Evolutionary conservation across 2,329 filamentous ascomycete species (phyloP), one percentile per base, ranked within the genome.

Genomic region (Verticillium klebahnii): DNA sequence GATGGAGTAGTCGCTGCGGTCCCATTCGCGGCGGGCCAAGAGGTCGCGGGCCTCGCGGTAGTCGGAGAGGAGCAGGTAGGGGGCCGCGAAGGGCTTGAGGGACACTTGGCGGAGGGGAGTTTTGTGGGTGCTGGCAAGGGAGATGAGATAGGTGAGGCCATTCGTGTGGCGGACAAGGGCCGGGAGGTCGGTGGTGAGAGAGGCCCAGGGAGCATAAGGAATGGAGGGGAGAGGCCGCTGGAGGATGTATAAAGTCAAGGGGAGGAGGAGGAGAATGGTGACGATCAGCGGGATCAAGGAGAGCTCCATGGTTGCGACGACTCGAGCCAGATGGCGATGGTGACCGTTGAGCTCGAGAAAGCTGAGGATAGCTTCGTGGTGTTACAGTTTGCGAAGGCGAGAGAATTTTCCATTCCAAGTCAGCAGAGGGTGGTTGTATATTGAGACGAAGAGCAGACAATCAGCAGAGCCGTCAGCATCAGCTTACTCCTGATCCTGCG

Each of bases 61-160:
- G 61, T 81, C 80, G 23, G 73, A 70, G 4, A 84, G 64, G 4
- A 84, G 61, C 1, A 84, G 70, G 67, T 73, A 75, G 2, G 81
- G 82, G 32, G 70, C 71, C 1, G 66, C 64, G 17, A 81, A 72
- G 1, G 81, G 80, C 7, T 71, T 69, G 59, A 82, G 67, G 67
- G 83, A 84, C 6, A 79, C 69, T 65, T 85, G 82, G 6, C 77
- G 68, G 61, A 84, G 73, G 0, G 80, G 78, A 12, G 74, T 74
- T 6, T 75, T 65, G 56, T 76, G 71, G 70, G 75, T n/a, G 19
- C 39, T 29, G 14, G 63, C 4, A 6, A 50, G 45, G 2, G 45
- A 50, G n/a, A 11, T 14, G n/a, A 50, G 45, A 8, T 50, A 50
- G 7, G 45, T 9, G 45, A 50, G 14, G 6, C 2, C 45, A 8